Percentiles rank a stretch among this genome's conserved stretches.
These are phyloP conservation scores for Otatea glauca DNA, from an alignment of 176 grass and related monocot species.

Conservation along the genomic window DNA sequence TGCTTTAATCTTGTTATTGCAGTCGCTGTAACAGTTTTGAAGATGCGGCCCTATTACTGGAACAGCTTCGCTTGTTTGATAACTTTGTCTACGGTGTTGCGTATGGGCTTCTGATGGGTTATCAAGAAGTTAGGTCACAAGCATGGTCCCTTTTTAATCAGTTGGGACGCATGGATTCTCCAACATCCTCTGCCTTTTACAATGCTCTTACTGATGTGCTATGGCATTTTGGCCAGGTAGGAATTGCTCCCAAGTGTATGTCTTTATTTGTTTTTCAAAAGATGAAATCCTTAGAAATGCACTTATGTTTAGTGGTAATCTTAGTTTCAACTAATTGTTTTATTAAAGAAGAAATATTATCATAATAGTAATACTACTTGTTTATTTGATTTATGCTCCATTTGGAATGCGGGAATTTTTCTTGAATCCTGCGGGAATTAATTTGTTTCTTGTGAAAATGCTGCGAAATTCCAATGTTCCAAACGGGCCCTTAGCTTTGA, in stretches of 20 bases:
- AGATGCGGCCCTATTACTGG: conserved; percentile 93
- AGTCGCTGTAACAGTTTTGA: conserved; percentile 94
- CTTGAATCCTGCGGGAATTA: no score
- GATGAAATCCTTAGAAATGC: conserved; percentile 9
- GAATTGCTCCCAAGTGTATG: conserved; percentile 21
- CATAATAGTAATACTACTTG: neutral
- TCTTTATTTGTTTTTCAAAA: conserved; percentile 25
- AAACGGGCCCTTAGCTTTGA: neutral
- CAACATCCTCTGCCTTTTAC: conserved; percentile 97
- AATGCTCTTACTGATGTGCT: conserved; percentile 98
- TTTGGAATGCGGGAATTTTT: no score
- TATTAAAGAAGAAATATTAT: conserved; percentile 12
- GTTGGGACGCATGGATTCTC: conserved; percentile 76
- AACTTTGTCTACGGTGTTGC: conserved; percentile 92
- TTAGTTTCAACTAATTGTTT: conserved; percentile 3
- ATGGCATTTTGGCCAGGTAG: conserved; percentile 99
- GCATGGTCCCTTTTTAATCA: conserved; percentile 77
- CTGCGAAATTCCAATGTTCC: no score
- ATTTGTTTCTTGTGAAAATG: no score
- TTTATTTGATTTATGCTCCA: neutral
- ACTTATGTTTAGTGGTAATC: neutral
- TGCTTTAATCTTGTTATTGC: conserved; percentile 50
- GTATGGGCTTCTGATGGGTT: conserved; percentile 87
- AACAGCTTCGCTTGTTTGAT: conserved; percentile 96
- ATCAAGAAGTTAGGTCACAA: conserved; percentile 77